A percentile compares a stretch with the other conserved stretches of the same genome.
phyloP scores from a whole-genome alignment of 2,329 filamentous ascomycete species.

The Neopestalotiopsis sp. region DNA sequence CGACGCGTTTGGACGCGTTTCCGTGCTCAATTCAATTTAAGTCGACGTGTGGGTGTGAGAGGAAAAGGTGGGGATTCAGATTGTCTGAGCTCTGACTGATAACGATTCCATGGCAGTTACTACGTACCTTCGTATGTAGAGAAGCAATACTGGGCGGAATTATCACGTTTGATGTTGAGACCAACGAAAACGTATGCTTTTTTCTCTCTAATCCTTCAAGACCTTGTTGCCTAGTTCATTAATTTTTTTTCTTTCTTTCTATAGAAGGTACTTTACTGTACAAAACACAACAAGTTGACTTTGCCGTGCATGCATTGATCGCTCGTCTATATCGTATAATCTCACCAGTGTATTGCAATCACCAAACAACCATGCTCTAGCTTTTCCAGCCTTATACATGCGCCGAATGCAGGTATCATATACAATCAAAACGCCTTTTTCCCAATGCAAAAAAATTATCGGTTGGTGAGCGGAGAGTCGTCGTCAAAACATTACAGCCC shows the following conservation, averaged over 20 bases:
- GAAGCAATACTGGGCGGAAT: not conserved
- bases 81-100: not conserved
- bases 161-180: not conserved
- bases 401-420: conserved; percentile 34
- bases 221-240: not conserved
- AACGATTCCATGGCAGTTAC: not conserved
- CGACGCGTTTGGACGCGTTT: not conserved
- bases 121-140: too few species aligned
- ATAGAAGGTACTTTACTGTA: not conserved
- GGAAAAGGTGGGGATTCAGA: not conserved
- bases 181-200: not conserved
- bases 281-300: not conserved
- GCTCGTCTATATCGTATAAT: conserved; percentile 12
- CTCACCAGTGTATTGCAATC: conserved; percentile 10
- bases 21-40: not conserved
- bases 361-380: conserved; percentile 20
- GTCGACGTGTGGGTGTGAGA: not conserved
- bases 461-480: conserved; percentile 11
- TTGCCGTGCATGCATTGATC: not conserved
- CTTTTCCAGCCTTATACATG: conserved; percentile 22
- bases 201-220: not conserved
- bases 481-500: conserved; percentile 23
- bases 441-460: conserved; percentile 32
- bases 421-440: conserved; percentile 32
- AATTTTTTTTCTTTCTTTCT: not conserved